These are phyloP conservation scores for Erigeron canadensis DNA, from an alignment of 129 eudicot genomes.

Conservation along the genomic window DNA sequence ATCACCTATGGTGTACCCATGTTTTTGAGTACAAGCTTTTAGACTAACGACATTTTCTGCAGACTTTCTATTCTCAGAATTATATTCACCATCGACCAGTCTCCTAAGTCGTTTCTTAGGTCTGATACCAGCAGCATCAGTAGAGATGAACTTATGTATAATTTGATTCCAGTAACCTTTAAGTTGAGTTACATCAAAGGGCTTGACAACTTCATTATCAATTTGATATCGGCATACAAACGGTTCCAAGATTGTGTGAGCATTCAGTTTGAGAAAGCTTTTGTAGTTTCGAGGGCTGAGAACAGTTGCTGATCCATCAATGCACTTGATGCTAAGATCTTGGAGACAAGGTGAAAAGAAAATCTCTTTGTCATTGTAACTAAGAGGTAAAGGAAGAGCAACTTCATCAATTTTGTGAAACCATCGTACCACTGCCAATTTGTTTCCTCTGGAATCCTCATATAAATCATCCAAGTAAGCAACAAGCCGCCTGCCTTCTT, in stretches of 20 bases:
- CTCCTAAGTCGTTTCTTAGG: conserved; percentile 64
- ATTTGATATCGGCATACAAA: conserved; percentile 60
- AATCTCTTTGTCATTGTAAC: conserved; percentile 70
- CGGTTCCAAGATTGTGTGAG: conserved; percentile 39
- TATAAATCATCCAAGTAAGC: conserved; percentile 88
- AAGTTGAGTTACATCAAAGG: conserved; percentile 70
- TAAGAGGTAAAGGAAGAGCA: conserved; percentile 71
- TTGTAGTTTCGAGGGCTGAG: conserved; percentile 73
- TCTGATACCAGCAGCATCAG: conserved; percentile 36
- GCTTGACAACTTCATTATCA: conserved; percentile 66
- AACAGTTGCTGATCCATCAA: conserved; percentile 85
- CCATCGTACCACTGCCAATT: conserved; percentile 95
- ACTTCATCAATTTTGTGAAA: conserved; percentile 98
- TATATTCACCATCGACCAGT: conserved; percentile 26
- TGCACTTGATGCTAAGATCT: conserved; percentile 84
- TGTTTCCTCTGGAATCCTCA: conserved; percentile 73
- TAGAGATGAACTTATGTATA: conserved; percentile 37
- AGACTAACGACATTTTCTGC: conserved; percentile 1
- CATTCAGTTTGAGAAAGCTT: conserved; percentile 34
- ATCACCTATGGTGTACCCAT: conserved; percentile 42
- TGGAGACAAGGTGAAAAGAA: conserved; percentile 90
- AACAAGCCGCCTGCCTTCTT: conserved; percentile 69
- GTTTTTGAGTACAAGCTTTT: not conserved
- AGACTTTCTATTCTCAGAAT: conserved; percentile 9
- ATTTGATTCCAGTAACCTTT: conserved; percentile 83